A percentile compares a stretch with the other conserved stretches of the same genome.
Conservation (phyloP, 192 early-diverging fungal genomes). For the Umbelopsis ramanniana region DNA sequence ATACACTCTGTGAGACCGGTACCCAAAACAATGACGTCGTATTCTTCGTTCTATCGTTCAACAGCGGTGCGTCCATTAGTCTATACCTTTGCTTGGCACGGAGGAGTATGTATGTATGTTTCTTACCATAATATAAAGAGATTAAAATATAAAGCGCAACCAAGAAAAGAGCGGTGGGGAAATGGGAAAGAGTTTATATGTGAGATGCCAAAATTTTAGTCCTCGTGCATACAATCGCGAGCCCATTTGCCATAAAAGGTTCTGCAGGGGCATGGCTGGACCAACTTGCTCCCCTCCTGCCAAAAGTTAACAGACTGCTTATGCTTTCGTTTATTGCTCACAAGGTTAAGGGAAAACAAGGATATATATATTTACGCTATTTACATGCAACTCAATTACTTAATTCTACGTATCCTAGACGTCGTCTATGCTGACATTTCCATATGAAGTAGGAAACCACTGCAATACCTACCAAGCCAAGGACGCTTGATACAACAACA, state of each 20-base stretch:
- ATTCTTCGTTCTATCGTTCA: slow-evolving; percentile 75
- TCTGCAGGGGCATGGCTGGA: slow-evolving; percentile 16
- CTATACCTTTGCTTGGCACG: neutral
- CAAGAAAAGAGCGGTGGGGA: neutral
- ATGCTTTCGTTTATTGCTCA: slow-evolving; percentile 4
- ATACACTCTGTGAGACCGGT: slow-evolving; percentile 92
- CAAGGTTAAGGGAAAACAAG: neutral
- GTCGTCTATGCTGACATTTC: slow-evolving; percentile 16
- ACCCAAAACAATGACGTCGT: slow-evolving; percentile 88
- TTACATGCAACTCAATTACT: slow-evolving; percentile 7
- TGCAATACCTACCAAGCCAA: neutral
- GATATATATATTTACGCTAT: neutral
- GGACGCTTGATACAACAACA: neutral
- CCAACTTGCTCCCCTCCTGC: slow-evolving; percentile 8
- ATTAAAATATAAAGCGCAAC: neutral
- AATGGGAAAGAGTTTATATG: neutral
- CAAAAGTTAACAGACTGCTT: neutral
- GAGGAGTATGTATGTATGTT: neutral
- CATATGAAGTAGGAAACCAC: slow-evolving; percentile 3
- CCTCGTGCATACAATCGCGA: slow-evolving; percentile 17
- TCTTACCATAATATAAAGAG: neutral
- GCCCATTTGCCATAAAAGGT: slow-evolving; percentile 20
- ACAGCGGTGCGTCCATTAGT: neutral
- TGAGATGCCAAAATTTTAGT: neutral
- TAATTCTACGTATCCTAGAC: slow-evolving; percentile 19